Conservation (phyloP, 192 early-diverging fungal genomes). For the Dissophora globulifera region DNA sequence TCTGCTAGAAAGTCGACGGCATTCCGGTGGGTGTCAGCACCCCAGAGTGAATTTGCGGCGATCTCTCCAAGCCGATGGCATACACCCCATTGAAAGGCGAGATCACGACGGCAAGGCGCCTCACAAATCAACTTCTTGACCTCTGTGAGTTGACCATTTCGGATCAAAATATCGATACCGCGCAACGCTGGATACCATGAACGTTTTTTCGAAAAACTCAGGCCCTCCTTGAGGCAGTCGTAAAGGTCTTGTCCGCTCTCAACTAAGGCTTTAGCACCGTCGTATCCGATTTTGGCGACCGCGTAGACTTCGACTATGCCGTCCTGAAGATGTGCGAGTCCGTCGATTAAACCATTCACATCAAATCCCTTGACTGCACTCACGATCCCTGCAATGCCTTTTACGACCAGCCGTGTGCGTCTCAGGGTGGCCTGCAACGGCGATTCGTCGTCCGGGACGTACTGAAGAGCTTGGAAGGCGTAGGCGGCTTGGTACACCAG, state of each 20-base stretch:
- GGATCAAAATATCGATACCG: background rate
- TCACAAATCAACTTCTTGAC: background rate
- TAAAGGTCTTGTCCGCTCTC: background rate
- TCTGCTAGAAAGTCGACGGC: background rate
- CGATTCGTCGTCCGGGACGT: conserved; percentile 9
- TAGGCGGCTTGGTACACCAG: conserved; percentile 6
- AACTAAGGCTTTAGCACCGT: background rate
- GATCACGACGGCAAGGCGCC: background rate
- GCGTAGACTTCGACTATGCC: background rate
- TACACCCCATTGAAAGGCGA: background rate
- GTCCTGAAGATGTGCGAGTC: background rate
- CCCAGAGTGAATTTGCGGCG: background rate
- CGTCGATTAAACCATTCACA: background rate
- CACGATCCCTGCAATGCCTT: background rate
- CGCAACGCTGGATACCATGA: conserved; percentile 5
- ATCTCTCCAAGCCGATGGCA: background rate
- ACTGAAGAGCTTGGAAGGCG: conserved; percentile 16
- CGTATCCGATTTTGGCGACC: background rate
- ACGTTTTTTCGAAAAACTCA: background rate
- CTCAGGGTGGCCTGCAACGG: conserved; percentile 1
- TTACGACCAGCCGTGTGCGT: background rate
- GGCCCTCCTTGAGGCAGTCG: conserved; percentile 2
- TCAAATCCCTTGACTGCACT: conserved; percentile 11
- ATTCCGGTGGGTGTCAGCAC: background rate
- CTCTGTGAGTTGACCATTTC: background rate